Base-by-base conservation (phyloP, 2,329 filamentous ascomycete genomes). In the Aspergillus novofumigatus region DNA sequence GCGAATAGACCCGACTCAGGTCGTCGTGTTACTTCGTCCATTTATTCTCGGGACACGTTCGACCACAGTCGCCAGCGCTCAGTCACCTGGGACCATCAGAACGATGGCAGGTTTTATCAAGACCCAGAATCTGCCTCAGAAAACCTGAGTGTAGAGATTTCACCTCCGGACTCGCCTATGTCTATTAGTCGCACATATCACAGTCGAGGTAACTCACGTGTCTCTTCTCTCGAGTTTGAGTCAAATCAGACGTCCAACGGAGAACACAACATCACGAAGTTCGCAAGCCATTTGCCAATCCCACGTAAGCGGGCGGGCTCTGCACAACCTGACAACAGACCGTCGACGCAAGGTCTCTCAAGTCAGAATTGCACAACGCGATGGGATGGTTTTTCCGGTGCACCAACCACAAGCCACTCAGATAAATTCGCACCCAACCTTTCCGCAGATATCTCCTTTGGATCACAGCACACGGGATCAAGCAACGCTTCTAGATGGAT, bases 311-410 rank as follows among this genome's bases (percentile, higher is more conserved):
- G 58, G 23, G 47, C 54, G 29, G 55, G 52, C 35, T 57, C 59
- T 28, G 35, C 26, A 8, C 65, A 47, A 54, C 45, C 59, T 10
- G 56, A 56, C 17, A 51, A 44, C 32, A 41, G 26, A 5, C 61
- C 48, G n/a, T 51, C 51, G 29, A 61, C 53, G 32, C 62, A 62
- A 10, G 62, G 63, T 44, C 55, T 62, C 9, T 60, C 61, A 11
- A 63, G 60, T 49, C 47, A 53, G 17, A 49, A 61, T 9, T 38
- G 60, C 54, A 47, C 56, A 44, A 69, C 71, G n/a, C 62, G 62
- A 64, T 89, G 86, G 86, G 86, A 90, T 72, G 82, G 82, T 50
- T 84, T 83, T 67, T 87, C 87, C 3, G 86, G 85, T 8, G 86
- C 89, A 66, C 83, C 85, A 42, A 86, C 83, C 4, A 80, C 77